These are phyloP conservation scores for Lasiodiplodia hormozganensis DNA, from an alignment of 2,329 filamentous ascomycete genomes.

Conservation along the genomic window DNA sequence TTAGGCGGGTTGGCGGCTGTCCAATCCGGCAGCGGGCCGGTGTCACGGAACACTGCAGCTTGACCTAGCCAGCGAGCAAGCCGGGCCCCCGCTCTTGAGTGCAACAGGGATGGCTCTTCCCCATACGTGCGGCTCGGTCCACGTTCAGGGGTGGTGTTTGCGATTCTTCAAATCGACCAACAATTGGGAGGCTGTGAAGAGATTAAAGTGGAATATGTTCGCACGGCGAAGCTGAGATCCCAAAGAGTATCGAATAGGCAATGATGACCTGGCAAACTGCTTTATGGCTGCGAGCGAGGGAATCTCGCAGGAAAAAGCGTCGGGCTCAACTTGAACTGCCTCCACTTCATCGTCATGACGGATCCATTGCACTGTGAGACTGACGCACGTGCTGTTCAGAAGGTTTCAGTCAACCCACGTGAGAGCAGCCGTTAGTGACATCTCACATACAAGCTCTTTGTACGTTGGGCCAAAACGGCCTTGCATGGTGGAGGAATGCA, in stretches of 20 bases:
- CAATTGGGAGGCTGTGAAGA: background rate
- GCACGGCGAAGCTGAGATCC: background rate
- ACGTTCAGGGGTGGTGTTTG: slow-evolving; percentile 15
- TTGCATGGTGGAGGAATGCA: slow-evolving; percentile 4
- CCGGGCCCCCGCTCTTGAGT: background rate
- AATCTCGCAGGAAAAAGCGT: background rate
- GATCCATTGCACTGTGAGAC: background rate
- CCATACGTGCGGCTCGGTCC: slow-evolving; percentile 7
- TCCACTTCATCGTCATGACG: background rate
- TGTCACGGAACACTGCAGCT: slow-evolving; percentile 13
- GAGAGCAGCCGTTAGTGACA: slow-evolving; percentile 16
- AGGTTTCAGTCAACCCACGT: background rate
- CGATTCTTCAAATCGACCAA: background rate
- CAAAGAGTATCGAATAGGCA: background rate
- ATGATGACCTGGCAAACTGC: background rate
- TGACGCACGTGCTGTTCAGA: background rate
- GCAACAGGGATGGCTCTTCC: background rate
- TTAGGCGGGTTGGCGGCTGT: background rate
- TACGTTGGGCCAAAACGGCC: slow-evolving; percentile 7
- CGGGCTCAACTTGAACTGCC: background rate
- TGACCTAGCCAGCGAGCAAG: slow-evolving; percentile 7
- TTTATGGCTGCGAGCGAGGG: background rate
- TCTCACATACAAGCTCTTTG: slow-evolving; percentile 1
- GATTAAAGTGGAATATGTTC: background rate
- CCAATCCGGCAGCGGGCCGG: background rate